A percentile compares a stretch with the other conserved stretches of the same genome.
These are phyloP conservation scores for Pseudopithomyces maydicus DNA, from an alignment of 2,329 filamentous ascomycete genomes.

Conservation along the genomic window DNA sequence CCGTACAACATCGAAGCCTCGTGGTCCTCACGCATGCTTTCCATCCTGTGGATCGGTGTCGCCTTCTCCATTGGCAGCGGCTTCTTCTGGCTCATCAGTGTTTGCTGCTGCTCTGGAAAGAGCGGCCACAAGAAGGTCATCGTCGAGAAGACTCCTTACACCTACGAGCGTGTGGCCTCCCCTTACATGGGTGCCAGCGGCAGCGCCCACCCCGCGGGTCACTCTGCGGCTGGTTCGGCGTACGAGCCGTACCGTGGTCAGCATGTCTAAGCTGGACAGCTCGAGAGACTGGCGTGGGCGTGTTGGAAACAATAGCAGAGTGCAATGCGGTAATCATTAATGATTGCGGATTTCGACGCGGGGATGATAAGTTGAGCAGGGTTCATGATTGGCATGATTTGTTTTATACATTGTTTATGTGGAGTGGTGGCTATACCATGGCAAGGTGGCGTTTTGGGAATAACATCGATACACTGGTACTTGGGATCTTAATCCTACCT, in stretches of 20 bases:
- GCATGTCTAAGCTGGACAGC: conserved; percentile 20
- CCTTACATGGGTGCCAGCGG: conserved; percentile 46
- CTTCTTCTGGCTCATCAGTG: conserved; percentile 89
- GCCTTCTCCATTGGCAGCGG: conserved; percentile 75
- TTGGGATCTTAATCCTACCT: neutral
- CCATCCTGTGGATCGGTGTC: conserved; percentile 77
- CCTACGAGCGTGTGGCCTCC: conserved; percentile 60
- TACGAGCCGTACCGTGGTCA: conserved; percentile 52
- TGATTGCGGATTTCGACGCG: neutral
- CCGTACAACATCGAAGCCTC: conserved; percentile 71
- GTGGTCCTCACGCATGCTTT: conserved; percentile 73
- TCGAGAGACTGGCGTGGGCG: neutral
- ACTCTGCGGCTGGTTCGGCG: conserved; percentile 33
- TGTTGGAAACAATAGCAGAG: neutral
- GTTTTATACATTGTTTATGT: neutral
- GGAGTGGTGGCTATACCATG: neutral
- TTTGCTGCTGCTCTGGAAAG: conserved; percentile 86
- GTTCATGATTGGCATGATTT: conserved; percentile 1
- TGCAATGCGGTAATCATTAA: neutral
- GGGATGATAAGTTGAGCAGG: neutral
- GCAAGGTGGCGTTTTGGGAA: neutral
- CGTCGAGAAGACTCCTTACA: conserved; percentile 66
- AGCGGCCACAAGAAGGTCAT: conserved; percentile 52
- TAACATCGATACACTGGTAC: neutral
- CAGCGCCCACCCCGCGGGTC: conserved; percentile 21